Percentiles rank a stretch among this genome's conserved stretches.
phyloP scores from a whole-genome alignment of 164 flowering plant genomes.

The Tinospora cordifolia region DNA sequence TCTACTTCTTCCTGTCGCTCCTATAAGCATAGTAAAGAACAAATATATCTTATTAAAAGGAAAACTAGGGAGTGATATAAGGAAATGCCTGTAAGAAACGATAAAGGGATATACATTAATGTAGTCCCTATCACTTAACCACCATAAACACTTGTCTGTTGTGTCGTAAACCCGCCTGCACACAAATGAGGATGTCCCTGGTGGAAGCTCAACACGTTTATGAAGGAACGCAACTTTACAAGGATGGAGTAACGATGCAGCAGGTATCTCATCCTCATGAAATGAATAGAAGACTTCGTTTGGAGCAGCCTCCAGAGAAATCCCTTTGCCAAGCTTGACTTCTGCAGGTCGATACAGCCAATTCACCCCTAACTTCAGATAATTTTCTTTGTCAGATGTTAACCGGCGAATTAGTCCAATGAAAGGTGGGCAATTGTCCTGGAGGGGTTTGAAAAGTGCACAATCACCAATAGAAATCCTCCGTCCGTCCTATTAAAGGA shows the following conservation, averaged over 20 bases:
- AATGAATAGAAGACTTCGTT: slow-evolving; percentile 93
- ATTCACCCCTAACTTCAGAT: slow-evolving; percentile 51
- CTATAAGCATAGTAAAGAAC: slow-evolving; percentile 23
- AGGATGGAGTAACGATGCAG: slow-evolving; percentile 92
- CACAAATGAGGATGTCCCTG: slow-evolving; percentile 80
- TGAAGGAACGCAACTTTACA: slow-evolving; percentile 97
- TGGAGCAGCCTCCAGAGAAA: slow-evolving; percentile 67
- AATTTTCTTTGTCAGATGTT: slow-evolving; percentile 33
- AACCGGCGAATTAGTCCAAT: slow-evolving; percentile 71
- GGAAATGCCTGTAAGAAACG: background rate
- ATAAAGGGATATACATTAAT: slow-evolving; percentile 44
- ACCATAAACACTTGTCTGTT: slow-evolving; percentile 74
- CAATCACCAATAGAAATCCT: slow-evolving; percentile 79
- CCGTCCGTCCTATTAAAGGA: slow-evolving; percentile 67
- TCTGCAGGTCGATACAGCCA: slow-evolving; percentile 95
- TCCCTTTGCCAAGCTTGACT: slow-evolving; percentile 73
- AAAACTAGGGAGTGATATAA: background rate
- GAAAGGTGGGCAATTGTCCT: slow-evolving; percentile 68
- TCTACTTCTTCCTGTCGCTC: slow-evolving; percentile 87
- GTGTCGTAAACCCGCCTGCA: slow-evolving; percentile 87
- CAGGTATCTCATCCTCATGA: slow-evolving; percentile 82
- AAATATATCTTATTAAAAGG: background rate
- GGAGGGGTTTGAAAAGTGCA: slow-evolving; percentile 80
- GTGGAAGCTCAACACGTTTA: slow-evolving; percentile 81
- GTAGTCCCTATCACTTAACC: slow-evolving; percentile 84